Base-by-base conservation (phyloP, 768 basidiomycete genomes). In the Suillus decipiens region DNA sequence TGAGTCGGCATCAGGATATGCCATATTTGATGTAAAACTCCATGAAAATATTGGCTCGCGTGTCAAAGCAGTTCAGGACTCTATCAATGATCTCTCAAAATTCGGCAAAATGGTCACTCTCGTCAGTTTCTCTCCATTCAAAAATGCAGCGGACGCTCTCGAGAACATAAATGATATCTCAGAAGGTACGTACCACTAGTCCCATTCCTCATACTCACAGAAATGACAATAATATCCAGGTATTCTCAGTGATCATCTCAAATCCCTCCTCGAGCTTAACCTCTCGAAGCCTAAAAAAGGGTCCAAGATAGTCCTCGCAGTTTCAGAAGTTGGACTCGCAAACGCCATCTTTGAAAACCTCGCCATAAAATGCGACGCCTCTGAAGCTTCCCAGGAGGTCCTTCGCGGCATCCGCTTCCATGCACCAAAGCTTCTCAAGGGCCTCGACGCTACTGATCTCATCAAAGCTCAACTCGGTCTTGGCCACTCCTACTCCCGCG, bases 111-210 rank as follows among this genome's bases (percentile, higher is more conserved):
- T 96, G 91, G 93, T 97, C 65, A 82, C 88, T 70, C 79, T 98
- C 72, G 74, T 90, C 75, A 95, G 92, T 75, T 99, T 98, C 81
- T 85, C 89, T 61, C 96, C 96, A 0, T 99, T 96, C 83, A 93
- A 93, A 76, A 95, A 82, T 64, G 94, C 95, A 28, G 95, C 93
- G 0, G 89, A 96, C 73, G 95, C 95, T 39, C 81, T 99, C 68
- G 95, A 98, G 79, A 98, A 97, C 69, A 89, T 90, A 59, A 98
- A 98, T 73, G 96, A 98, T 77, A 77, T 99, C 17, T 97, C 96
- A 11, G 96, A 98, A 82, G 95, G 96, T 95, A 64, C 36, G 86
- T 78, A 33, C 15, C 2, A 34, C 28, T 12, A 6, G 5, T 12
- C n/a, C 45, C 60, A 60, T 42, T 22, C 22, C n/a, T 37, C 4